Evolutionary conservation across 345 rosid species (phyloP).

Genomic region (Geranium brycei): DNA sequence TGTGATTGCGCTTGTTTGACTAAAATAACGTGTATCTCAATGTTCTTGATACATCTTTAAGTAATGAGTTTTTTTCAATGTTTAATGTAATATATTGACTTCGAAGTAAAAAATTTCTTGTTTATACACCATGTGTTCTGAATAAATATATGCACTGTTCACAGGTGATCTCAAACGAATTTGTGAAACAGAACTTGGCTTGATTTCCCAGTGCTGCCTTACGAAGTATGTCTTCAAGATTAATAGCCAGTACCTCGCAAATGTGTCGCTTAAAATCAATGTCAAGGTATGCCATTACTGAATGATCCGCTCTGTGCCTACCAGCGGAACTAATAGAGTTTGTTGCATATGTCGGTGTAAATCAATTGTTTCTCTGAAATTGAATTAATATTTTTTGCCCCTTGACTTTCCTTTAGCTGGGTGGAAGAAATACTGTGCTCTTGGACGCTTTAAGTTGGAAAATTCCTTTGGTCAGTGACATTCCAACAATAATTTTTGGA

Average conservation of each 20-base stretch:
- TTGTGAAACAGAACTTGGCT: slow-evolving; percentile 91
- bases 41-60: neutral
- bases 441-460: slow-evolving; percentile 80
- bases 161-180: slow-evolving; percentile 88
- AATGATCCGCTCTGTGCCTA: neutral
- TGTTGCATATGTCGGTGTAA: neutral
- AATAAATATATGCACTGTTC: neutral
- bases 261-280: slow-evolving; percentile 80
- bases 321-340: too few relatives aligned
- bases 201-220: slow-evolving; percentile 89
- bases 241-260: slow-evolving; percentile 77
- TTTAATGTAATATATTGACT: too few relatives aligned
- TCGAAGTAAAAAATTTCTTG: too few relatives aligned
- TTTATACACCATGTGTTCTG: neutral
- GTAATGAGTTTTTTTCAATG: neutral
- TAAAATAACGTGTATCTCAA: neutral
- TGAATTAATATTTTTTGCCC: neutral
- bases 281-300: slow-evolving; percentile 40
- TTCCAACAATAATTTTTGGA: slow-evolving; percentile 87
- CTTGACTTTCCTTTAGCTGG: slow-evolving; percentile 6
- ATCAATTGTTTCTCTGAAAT: slow-evolving; percentile 16
- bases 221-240: slow-evolving; percentile 65
- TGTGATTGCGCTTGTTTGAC: neutral
- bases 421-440: slow-evolving; percentile 89
- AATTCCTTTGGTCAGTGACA: slow-evolving; percentile 79